Conservation (phyloP, 345 rosid genomes). For the Gossypium ekmanianum region DNA sequence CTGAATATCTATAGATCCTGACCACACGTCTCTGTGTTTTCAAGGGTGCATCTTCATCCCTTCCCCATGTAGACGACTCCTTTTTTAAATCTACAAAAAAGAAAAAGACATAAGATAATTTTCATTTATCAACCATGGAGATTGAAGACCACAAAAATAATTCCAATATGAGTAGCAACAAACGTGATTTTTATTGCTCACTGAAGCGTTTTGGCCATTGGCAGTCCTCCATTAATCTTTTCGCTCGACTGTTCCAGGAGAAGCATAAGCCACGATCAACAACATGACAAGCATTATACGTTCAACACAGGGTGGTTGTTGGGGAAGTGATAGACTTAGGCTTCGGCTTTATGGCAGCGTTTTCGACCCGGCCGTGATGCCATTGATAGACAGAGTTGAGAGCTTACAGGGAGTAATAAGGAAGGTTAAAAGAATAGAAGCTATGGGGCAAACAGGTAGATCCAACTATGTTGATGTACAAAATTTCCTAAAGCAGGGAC, state of each 20-base stretch:
- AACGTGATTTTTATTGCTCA: background rate
- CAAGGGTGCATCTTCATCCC: constrained; percentile 3
- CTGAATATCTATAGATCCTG: background rate
- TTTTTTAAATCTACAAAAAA: background rate
- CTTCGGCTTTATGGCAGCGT: background rate
- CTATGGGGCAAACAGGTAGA: background rate
- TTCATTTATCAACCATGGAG: background rate
- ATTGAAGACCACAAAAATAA: background rate
- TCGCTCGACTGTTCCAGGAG: background rate
- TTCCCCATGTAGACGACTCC: background rate
- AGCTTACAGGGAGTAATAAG: background rate
- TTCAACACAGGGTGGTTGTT: background rate
- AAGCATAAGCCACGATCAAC: background rate
- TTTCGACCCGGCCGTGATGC: background rate
- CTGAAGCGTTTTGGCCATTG: background rate
- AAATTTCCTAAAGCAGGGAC: constrained; percentile 9
- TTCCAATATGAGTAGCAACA: background rate
- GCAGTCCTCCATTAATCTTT: background rate
- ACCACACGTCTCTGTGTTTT: background rate
- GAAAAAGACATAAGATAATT: background rate
- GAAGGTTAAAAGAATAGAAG: background rate
- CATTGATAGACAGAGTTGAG: background rate
- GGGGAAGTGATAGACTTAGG: background rate
- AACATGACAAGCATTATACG: background rate
- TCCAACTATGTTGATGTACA: background rate